Evolutionary conservation across 2,329 filamentous ascomycete genomes (phyloP).

Genomic region (Colletotrichum tanaceti): DNA sequence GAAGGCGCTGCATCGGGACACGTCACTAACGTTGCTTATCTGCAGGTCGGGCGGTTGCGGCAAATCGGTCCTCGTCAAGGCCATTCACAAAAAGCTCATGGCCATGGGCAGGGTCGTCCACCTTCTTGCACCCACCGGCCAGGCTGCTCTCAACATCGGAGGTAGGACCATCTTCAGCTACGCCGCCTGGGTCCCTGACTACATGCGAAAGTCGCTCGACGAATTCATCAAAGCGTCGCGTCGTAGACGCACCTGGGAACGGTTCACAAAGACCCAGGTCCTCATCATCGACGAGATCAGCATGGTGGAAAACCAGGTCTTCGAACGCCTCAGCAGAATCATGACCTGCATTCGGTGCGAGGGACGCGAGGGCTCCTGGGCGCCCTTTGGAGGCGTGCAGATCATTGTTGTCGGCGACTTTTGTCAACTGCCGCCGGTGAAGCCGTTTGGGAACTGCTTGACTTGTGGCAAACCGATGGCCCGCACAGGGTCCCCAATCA

Average conservation of each 20-base stretch:
- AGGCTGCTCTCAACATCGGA: slow-evolving; percentile 66
- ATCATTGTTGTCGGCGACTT: slow-evolving; percentile 29
- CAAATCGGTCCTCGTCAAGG: slow-evolving; percentile 23
- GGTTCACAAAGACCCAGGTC: slow-evolving; percentile 60
- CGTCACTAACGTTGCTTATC: neutral
- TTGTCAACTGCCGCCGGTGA: slow-evolving; percentile 16
- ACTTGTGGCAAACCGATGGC: neutral
- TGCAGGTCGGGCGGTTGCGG: slow-evolving; percentile 26
- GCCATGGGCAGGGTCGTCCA: slow-evolving; percentile 46
- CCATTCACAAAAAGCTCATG: neutral
- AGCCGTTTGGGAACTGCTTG: neutral
- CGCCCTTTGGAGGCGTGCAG: slow-evolving; percentile 18
- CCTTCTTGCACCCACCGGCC: slow-evolving; percentile 70
- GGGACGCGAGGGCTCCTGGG: neutral
- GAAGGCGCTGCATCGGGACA: too few species aligned
- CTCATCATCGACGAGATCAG: slow-evolving; percentile 75
- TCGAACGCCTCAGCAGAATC: slow-evolving; percentile 67
- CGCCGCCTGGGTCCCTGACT: slow-evolving; percentile 63
- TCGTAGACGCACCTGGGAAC: slow-evolving; percentile 47
- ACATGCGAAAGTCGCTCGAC: neutral
- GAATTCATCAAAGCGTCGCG: neutral
- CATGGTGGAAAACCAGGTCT: slow-evolving; percentile 75
- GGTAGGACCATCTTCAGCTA: slow-evolving; percentile 69
- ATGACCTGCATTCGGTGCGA: neutral
- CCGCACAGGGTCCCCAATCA: too few species aligned